Conservation (phyloP, 352 stramenopile genomes). For the Phytophthora cactorum region DNA sequence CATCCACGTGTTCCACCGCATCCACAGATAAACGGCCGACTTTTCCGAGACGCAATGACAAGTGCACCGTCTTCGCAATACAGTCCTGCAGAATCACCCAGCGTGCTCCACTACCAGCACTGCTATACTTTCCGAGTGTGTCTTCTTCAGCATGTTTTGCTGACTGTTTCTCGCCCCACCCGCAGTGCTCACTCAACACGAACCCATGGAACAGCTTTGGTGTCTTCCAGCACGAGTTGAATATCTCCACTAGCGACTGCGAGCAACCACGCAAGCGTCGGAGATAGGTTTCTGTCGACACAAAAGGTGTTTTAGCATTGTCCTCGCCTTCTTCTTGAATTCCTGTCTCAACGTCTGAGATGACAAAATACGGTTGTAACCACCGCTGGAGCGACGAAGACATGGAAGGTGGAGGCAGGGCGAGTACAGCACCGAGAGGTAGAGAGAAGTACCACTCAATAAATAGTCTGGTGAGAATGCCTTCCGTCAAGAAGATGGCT, state of each 20-base stretch:
- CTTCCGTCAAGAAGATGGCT: slow-evolving; percentile 60
- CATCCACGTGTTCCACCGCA: slow-evolving; percentile 78
- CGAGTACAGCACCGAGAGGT: slow-evolving; percentile 60
- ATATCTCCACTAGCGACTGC: slow-evolving; percentile 50
- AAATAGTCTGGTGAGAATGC: slow-evolving; percentile 64
- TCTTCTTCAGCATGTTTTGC: slow-evolving; percentile 74
- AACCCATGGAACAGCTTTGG: slow-evolving; percentile 75
- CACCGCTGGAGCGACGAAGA: slow-evolving; percentile 84
- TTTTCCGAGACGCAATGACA: slow-evolving; percentile 75
- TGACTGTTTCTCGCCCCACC: slow-evolving; percentile 67
- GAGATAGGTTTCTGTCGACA: slow-evolving; percentile 35
- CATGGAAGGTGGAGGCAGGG: slow-evolving; percentile 62
- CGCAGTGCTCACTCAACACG: slow-evolving; percentile 70
- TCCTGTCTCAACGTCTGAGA: slow-evolving; percentile 40
- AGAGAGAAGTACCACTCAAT: slow-evolving; percentile 88
- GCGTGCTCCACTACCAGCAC: slow-evolving; percentile 58
- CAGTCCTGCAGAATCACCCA: slow-evolving; percentile 80
- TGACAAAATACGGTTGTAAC: slow-evolving; percentile 65
- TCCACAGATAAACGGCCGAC: slow-evolving; percentile 69
- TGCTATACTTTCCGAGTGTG: slow-evolving; percentile 74
- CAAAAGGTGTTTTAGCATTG: slow-evolving; percentile 29
- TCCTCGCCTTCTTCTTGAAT: slow-evolving; percentile 42
- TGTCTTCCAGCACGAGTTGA: slow-evolving; percentile 67
- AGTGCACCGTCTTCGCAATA: slow-evolving; percentile 73
- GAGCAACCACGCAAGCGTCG: slow-evolving; percentile 50